These are phyloP conservation scores for Cladosporium halotolerans DNA, from an alignment of 2,329 filamentous ascomycete genomes.

Conservation along the genomic window DNA sequence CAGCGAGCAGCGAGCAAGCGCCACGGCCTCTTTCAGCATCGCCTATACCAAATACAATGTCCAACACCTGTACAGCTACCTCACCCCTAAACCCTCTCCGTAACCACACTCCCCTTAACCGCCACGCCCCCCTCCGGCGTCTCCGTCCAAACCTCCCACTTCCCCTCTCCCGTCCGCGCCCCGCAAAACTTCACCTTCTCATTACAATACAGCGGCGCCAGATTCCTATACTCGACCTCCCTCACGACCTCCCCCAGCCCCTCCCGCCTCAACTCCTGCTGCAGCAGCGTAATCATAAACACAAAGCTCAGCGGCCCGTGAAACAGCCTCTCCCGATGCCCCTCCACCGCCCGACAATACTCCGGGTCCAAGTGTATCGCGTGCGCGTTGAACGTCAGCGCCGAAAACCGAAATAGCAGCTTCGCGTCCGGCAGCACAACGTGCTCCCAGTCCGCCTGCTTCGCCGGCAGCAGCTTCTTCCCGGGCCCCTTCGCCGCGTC, in stretches of 20 bases:
- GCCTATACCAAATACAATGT: too few relatives aligned
- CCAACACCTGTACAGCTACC: too few relatives aligned
- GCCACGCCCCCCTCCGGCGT: slow-evolving; percentile 37
- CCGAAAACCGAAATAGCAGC: slow-evolving; percentile 84
- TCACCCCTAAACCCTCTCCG: slow-evolving; percentile 12
- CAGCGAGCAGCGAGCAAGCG: too few relatives aligned
- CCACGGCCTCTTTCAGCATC: too few relatives aligned
- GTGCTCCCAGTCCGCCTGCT: slow-evolving; percentile 50
- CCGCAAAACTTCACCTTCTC: slow-evolving; percentile 67
- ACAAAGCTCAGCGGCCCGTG: slow-evolving; percentile 80
- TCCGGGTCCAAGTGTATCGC: slow-evolving; percentile 74
- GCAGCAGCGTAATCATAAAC: slow-evolving; percentile 65
- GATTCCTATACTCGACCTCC: slow-evolving; percentile 69
- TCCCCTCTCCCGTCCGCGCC: slow-evolving; percentile 40
- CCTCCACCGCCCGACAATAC: slow-evolving; percentile 66
- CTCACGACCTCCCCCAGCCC: slow-evolving; percentile 39
- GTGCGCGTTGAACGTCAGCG: slow-evolving; percentile 88
- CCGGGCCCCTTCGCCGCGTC: slow-evolving; percentile 23
- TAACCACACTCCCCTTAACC: slow-evolving; percentile 38
- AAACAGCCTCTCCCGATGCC: slow-evolving; percentile 68
- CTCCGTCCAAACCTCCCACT: slow-evolving; percentile 38
- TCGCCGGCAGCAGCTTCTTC: slow-evolving; percentile 38
- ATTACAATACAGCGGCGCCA: slow-evolving; percentile 71
- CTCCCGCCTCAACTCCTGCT: slow-evolving; percentile 43
- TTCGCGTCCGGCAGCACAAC: slow-evolving; percentile 59